phyloP scores from a whole-genome alignment of 1,284 basidiomycete species.

The Vanrija sp. region DNA sequence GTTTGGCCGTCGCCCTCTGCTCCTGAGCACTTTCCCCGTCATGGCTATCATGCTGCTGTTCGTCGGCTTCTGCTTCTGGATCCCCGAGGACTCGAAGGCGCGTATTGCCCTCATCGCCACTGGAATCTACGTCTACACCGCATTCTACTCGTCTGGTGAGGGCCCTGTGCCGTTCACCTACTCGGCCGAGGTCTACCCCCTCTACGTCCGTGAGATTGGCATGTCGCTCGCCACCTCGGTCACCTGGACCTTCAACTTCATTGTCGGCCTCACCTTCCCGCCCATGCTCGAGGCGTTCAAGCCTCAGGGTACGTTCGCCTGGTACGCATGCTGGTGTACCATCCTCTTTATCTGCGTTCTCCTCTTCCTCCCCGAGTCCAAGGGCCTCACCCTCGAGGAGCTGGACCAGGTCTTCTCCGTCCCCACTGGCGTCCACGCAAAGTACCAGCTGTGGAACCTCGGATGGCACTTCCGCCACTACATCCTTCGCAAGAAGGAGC shows the following conservation, averaged over 20 bases:
- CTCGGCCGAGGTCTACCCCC: conserved; percentile 52
- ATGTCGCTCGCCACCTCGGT: conserved; percentile 49
- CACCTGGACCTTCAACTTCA: conserved; percentile 20
- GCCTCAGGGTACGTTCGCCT: conserved; percentile 23
- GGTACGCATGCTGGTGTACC: conserved; percentile 22
- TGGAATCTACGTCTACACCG: conserved; percentile 16
- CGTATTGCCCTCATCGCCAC: conserved; percentile 44
- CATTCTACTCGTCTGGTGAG: conserved; percentile 53
- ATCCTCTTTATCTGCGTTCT: conserved; percentile 41
- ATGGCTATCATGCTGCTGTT: conserved; percentile 49
- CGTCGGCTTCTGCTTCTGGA: conserved; percentile 44
- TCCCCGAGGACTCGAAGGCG: conserved; percentile 7
- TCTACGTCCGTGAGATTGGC: conserved; percentile 52
- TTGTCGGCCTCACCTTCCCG: conserved; percentile 69
- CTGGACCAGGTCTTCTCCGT: conserved; percentile 55
- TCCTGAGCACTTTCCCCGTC: conserved; percentile 58
- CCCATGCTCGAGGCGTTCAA: conserved; percentile 52
- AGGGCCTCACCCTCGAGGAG: conserved; percentile 70
- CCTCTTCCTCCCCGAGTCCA: conserved; percentile 64
- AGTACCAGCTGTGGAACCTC: conserved; percentile 52
- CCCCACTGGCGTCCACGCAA: conserved; percentile 59
- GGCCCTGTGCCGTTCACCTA: conserved; percentile 65
- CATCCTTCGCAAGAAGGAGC: conserved; percentile 10
- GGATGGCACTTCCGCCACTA: conserved; percentile 10
- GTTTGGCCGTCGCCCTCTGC: conserved; percentile 65